Conservation (phyloP, 805 yeast species). For the Brettanomyces anomalus region DNA sequence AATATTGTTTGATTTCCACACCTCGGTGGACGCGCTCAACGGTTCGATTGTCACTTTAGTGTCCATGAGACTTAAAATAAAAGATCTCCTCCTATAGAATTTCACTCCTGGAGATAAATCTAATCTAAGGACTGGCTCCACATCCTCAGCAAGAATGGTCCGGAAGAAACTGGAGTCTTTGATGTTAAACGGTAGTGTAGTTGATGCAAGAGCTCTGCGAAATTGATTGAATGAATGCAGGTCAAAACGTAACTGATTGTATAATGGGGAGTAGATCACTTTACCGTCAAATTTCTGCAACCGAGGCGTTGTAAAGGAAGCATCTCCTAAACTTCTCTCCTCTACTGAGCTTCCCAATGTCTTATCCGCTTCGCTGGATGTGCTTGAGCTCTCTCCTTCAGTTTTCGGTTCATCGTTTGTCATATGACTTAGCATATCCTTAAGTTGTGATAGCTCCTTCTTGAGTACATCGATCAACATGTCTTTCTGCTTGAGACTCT, state of each 20-base stretch:
- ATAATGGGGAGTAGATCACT: slow-evolving; percentile 21
- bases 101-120: slow-evolving; percentile 59
- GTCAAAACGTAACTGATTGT: slow-evolving; percentile 34
- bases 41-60: slow-evolving; percentile 84
- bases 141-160: slow-evolving; percentile 61
- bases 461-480: slow-evolving; percentile 53
- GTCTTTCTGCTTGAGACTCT: slow-evolving; percentile 61
- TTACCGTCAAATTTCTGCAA: slow-evolving; percentile 17
- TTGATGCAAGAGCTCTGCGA: slow-evolving; percentile 27
- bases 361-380: not conserved
- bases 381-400: too few species aligned
- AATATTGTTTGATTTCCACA: slow-evolving; percentile 33
- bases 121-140: slow-evolving; percentile 62
- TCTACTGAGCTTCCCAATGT: slow-evolving; percentile 32
- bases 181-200: slow-evolving; percentile 18
- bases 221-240: slow-evolving; percentile 35
- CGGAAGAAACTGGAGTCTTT: slow-evolving; percentile 53
- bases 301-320: slow-evolving; percentile 11
- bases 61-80: slow-evolving; percentile 63
- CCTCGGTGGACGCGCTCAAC: slow-evolving; percentile 71
- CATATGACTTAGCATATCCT: slow-evolving; percentile 41
- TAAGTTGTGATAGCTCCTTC: slow-evolving; percentile 60
- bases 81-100: slow-evolving; percentile 45
- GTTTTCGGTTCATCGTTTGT: not conserved
- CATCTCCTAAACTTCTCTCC: slow-evolving; percentile 17